A percentile compares a stretch with the other conserved stretches of the same genome.
phyloP scores from a whole-genome alignment of 495 filamentous ascomycete species.

The Letharia lupina region DNA sequence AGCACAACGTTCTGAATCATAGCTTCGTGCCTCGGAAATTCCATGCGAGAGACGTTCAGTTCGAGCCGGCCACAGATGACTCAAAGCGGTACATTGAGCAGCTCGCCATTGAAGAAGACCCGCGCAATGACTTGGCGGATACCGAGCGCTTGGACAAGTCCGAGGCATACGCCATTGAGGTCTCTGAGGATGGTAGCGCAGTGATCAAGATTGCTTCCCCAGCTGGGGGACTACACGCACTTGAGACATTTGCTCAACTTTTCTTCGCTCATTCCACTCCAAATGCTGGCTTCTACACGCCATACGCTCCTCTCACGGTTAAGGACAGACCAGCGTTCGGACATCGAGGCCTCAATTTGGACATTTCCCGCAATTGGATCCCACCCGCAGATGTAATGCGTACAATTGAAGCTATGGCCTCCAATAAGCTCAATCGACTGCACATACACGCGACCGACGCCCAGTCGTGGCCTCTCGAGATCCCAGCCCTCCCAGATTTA shows the following conservation, averaged over 20 bases:
- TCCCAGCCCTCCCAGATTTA: conserved; percentile 61
- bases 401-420: conserved; percentile 62
- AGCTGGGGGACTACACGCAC: conserved; percentile 51
- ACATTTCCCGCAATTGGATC: conserved; percentile 59
- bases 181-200: conserved; percentile 31
- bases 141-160: background rate
- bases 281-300: conserved; percentile 28
- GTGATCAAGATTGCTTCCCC: conserved; percentile 42
- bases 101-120: conserved; percentile 28
- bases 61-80: conserved; percentile 46
- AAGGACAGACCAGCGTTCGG: conserved; percentile 47
- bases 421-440: conserved; percentile 71
- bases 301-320: conserved; percentile 20
- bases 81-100: conserved; percentile 32
- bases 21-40: conserved; percentile 70
- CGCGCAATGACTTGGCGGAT: conserved; percentile 32
- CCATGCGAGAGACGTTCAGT: conserved; percentile 46
- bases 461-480: conserved; percentile 74
- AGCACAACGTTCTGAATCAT: conserved; percentile 48
- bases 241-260: conserved; percentile 50
- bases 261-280: conserved; percentile 33
- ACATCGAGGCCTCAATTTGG: conserved; percentile 67
- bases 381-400: conserved; percentile 52
- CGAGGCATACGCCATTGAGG: conserved; percentile 43
- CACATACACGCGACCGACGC: conserved; percentile 74